Evolutionary conservation across 768 basidiomycete genomes (phyloP).

Genomic region (Tylopilus sp.): DNA sequence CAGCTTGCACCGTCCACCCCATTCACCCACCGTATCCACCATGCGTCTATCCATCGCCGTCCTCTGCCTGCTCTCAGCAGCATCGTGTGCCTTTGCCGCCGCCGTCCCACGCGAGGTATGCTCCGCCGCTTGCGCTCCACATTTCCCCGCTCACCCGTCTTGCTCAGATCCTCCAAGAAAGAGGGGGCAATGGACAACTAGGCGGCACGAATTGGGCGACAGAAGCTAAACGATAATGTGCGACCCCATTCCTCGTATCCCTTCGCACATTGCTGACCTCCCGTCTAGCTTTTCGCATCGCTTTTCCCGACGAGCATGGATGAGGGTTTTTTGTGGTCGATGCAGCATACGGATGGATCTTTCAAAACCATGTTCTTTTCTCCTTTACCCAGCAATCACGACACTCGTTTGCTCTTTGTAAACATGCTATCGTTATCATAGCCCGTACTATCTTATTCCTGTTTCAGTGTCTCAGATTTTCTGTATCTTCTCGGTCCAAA

Average conservation of each 20-base stretch:
- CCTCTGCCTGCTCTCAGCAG: conserved; percentile 12
- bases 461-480: background rate
- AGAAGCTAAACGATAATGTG: too few species aligned
- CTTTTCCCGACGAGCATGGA: too few species aligned
- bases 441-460: background rate
- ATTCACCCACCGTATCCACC: too few species aligned
- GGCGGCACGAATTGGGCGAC: too few species aligned
- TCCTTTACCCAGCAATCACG: background rate
- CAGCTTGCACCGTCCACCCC: too few species aligned
- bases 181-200: too few species aligned
- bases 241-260: too few species aligned
- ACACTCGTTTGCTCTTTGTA: conserved; percentile 4
- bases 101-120: conserved; percentile 4
- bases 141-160: background rate
- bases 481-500: background rate
- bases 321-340: too few species aligned
- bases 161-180: background rate
- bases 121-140: background rate
- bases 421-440: background rate
- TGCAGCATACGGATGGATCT: conserved; percentile 1
- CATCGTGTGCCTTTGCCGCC: conserved; percentile 5
- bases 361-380: background rate
- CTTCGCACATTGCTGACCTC: too few species aligned
- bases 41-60: conserved; percentile 17
- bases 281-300: too few species aligned